Base-by-base conservation (phyloP, 78 protist species). In the Trichosphaerium sp. region DNA sequence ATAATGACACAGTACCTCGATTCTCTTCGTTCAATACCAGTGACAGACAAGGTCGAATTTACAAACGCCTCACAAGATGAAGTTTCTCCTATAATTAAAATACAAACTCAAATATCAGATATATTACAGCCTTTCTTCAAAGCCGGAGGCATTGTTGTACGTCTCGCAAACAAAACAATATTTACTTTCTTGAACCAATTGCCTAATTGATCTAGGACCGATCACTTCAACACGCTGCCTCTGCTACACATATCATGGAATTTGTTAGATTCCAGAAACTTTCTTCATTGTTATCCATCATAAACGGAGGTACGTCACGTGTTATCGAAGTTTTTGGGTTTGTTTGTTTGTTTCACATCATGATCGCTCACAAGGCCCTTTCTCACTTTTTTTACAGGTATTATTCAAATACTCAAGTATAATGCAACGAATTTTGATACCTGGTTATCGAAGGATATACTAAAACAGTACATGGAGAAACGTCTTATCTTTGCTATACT, bases 221-320 rank as follows among this genome's bases (percentile, higher is more conserved):
- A 41, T 80, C 85, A 7, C 31, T 93, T 18, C 62, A 60, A 7
- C 44, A 49, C 28, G 95, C 92, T 7, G 82, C 26, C 32, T 39
- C 35, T 44, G 71, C 74, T 44, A 37, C 42, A 23, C 90, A 84
- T 69, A 67, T 93, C 74, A 93, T 93, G 97, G 86, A 84, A 25
- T 84, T 78, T 65, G 69, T 92, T 4, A 31, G 74, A 28, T 38
- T 62, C 42, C 86, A 83, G 29, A 84, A 42, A 26, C 35, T 89
- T 12, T 62, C 47, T 15, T 29, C 96, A 4, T 61, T 88, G 48
- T 72, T 90, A 39, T 60, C 92, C 4, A 43, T 90, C 26, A 39
- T 94, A 69, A 40, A 71, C 69, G 42, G 34, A 32, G 85, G 84
- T 35, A 72, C n/a, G n/a, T n/a, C n/a, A n/a, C n/a, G n/a, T n/a